These are phyloP conservation scores for Actinidia chinensis DNA, from an alignment of 179 eudicot genomes.

Conservation along the genomic window DNA sequence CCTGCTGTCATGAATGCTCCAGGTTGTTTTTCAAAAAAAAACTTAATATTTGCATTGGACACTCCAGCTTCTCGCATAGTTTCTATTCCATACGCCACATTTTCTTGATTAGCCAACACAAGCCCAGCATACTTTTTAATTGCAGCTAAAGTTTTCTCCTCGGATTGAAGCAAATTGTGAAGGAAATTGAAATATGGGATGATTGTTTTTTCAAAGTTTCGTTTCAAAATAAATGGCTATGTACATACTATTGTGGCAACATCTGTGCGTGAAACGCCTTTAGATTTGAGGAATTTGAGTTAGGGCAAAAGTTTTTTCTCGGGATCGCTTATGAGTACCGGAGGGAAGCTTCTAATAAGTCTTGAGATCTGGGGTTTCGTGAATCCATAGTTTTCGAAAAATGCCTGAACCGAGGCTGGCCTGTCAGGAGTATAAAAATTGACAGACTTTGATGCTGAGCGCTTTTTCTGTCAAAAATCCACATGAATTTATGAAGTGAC, in stretches of 20 bases:
- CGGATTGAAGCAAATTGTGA: not conserved
- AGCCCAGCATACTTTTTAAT: slow-evolving; percentile 13
- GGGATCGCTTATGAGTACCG: not conserved
- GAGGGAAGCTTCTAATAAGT: not conserved
- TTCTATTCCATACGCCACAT: slow-evolving; percentile 19
- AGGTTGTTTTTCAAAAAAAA: not conserved
- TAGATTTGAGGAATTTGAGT: not conserved
- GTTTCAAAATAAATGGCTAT: slow-evolving; percentile 4
- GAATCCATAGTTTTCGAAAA: not conserved
- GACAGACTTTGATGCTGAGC: not conserved
- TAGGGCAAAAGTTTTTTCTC: not conserved
- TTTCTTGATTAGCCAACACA: not conserved
- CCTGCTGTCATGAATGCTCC: not conserved
- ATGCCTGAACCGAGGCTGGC: not conserved
- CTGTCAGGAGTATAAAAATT: not conserved
- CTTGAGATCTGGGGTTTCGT: not conserved
- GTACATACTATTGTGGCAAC: not conserved
- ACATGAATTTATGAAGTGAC: not conserved
- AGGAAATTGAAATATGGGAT: slow-evolving; percentile 21
- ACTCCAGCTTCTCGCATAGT: slow-evolving; percentile 25
- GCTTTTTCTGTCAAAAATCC: not conserved
- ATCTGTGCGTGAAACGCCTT: not conserved
- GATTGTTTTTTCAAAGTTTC: slow-evolving; percentile 20
- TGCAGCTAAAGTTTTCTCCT: not conserved
- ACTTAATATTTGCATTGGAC: slow-evolving; percentile 14